Conservation (phyloP, 805 yeast genomes). For the Groenewaldozyma tartarivorans region DNA sequence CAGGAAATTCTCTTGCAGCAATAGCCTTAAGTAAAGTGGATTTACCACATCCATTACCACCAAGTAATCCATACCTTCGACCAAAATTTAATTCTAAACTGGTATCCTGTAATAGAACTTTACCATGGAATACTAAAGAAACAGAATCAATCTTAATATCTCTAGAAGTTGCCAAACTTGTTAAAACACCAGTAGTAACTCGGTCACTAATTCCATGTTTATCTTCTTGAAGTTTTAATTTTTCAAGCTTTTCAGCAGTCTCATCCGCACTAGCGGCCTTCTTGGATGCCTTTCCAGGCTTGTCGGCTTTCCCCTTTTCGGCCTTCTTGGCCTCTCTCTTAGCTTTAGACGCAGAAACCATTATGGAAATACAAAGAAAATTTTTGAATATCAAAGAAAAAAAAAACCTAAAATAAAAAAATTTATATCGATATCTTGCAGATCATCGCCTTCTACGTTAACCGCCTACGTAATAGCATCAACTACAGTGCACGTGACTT, state of each 20-base stretch:
- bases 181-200: constrained; percentile 95
- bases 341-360: constrained; percentile 83
- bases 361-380: constrained; percentile 5
- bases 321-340: constrained; percentile 96
- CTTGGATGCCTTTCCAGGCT: constrained; percentile 55
- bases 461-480: no score
- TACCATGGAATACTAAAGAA: constrained; percentile 93
- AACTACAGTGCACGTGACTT: no score
- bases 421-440: background rate
- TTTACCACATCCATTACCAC: constrained; percentile 99
- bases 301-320: constrained; percentile 52
- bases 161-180: constrained; percentile 79
- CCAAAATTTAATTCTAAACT: constrained; percentile 90
- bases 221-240: constrained; percentile 88
- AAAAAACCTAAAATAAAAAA: constrained; percentile 1
- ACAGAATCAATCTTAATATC: constrained; percentile 88
- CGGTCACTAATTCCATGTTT: constrained; percentile 92
- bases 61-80: constrained; percentile 93
- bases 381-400: background rate
- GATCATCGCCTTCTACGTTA: no score
- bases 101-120: constrained; percentile 89
- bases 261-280: constrained; percentile 31
- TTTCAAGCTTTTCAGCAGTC: constrained; percentile 68
- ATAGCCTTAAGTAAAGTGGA: constrained; percentile 87
- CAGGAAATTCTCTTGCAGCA: constrained; percentile 93